Evolutionary conservation across 2,329 filamentous ascomycete genomes (phyloP).

Genomic region (Trichoderma asperellum): DNA sequence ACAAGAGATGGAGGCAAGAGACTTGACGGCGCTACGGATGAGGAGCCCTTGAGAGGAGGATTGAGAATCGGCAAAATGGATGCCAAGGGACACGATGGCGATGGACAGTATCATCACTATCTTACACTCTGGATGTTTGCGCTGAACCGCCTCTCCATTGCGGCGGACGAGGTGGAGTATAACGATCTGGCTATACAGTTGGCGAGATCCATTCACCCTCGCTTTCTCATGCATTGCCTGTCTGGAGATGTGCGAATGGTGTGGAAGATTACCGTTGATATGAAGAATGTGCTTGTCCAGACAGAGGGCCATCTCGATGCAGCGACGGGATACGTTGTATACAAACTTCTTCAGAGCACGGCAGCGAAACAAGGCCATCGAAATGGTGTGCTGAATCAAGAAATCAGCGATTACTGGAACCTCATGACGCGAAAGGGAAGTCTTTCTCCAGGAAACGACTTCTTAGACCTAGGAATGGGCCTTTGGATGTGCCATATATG

Average conservation of each 20-base stretch:
- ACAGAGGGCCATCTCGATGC: conserved; percentile 61
- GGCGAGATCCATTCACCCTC: conserved; percentile 56
- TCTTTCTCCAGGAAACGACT: conserved; percentile 51
- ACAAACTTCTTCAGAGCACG: conserved; percentile 51
- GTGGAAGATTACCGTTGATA: conserved; percentile 60
- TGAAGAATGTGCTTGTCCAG: conserved; percentile 51
- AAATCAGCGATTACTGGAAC: conserved; percentile 57
- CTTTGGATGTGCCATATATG: conserved; percentile 61
- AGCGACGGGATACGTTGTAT: conserved; percentile 57
- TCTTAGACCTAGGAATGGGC: conserved; percentile 63
- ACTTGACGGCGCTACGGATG: conserved; percentile 56
- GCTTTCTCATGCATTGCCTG: conserved; percentile 48
- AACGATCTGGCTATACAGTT: conserved; percentile 57
- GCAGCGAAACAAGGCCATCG: conserved; percentile 36
- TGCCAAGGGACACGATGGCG: conserved; percentile 53
- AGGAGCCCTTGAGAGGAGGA: conserved; percentile 56
- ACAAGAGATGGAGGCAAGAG: conserved; percentile 53
- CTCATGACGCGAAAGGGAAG: conserved; percentile 50
- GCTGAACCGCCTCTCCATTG: conserved; percentile 56
- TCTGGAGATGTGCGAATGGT: conserved; percentile 46
- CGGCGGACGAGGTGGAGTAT: conserved; percentile 50
- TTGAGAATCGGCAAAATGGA: conserved; percentile 61
- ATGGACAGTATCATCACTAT: conserved; percentile 66
- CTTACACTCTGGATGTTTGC: conserved; percentile 67
- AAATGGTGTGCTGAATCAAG: conserved; percentile 43